Conservation (phyloP, 169 alveolate genomes). For the Eimeria brunetti region DNA sequence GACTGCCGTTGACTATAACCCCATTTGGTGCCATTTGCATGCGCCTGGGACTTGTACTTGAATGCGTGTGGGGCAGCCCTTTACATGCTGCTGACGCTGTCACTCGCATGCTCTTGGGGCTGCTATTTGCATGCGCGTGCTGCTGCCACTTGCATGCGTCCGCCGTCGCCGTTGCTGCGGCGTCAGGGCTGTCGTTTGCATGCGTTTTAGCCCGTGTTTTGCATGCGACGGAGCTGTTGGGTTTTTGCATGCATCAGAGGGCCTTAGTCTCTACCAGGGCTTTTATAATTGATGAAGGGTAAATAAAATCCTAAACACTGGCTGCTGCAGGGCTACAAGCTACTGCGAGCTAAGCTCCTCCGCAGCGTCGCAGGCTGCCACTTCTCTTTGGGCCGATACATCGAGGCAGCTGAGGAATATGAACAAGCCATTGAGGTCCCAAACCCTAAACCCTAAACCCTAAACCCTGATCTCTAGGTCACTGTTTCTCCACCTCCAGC, state of each 20-base stretch:
- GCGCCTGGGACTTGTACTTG: background rate
- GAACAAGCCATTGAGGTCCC: constrained; percentile 68
- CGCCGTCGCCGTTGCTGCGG: background rate
- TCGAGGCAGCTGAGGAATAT: constrained; percentile 68
- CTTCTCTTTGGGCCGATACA: constrained; percentile 33
- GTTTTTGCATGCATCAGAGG: background rate
- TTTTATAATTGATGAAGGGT: no score
- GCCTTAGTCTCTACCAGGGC: no score
- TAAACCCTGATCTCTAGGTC: background rate
- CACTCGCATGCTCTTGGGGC: background rate
- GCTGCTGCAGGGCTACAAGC: constrained; percentile 48
- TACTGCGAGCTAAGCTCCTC: constrained; percentile 54
- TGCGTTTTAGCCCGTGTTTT: background rate
- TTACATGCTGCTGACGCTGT: background rate
- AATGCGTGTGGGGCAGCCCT: no score
- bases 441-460: background rate
- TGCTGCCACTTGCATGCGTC: background rate
- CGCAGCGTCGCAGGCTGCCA: constrained; percentile 33
- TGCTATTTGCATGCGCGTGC: background rate
- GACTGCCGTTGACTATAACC: no score
- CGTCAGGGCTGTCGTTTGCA: no score
- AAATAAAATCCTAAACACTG: no score
- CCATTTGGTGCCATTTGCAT: background rate
- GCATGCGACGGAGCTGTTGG: background rate
- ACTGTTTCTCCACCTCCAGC: background rate